Conservation (phyloP, 2,329 filamentous ascomycete genomes). For the Ampelomyces quisqualis region DNA sequence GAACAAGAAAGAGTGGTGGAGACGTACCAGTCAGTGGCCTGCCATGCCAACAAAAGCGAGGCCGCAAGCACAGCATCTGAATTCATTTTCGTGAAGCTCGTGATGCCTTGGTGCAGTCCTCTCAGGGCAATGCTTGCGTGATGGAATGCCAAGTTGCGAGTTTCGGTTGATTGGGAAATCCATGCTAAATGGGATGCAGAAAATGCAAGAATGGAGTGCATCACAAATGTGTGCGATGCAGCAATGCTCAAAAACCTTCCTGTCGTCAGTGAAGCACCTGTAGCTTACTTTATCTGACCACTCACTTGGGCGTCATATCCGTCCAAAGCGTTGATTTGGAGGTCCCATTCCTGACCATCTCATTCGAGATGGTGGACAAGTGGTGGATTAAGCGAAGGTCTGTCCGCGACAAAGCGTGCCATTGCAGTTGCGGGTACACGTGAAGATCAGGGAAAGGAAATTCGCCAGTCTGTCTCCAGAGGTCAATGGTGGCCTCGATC, state of each 20-base stretch:
- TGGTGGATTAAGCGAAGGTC: slow-evolving; percentile 90
- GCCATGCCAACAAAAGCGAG: slow-evolving; percentile 91
- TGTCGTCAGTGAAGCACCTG: slow-evolving; percentile 27
- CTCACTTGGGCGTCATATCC: slow-evolving; percentile 83
- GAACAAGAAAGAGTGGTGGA: not conserved
- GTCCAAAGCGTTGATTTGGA: slow-evolving; percentile 91
- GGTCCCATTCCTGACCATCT: slow-evolving; percentile 74
- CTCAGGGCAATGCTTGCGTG: slow-evolving; percentile 83
- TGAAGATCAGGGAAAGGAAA: slow-evolving; percentile 83
- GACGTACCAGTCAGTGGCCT: slow-evolving; percentile 89
- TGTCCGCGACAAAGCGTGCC: slow-evolving; percentile 70
- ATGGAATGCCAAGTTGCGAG: slow-evolving; percentile 84
- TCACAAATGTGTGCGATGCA: slow-evolving; percentile 80
- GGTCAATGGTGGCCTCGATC: slow-evolving; percentile 75
- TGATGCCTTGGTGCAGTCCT: slow-evolving; percentile 84
- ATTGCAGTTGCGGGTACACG: slow-evolving; percentile 72
- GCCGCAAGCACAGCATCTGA: slow-evolving; percentile 90
- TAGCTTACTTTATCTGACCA: not conserved
- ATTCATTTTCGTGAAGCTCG: slow-evolving; percentile 78
- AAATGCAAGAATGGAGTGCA: slow-evolving; percentile 88
- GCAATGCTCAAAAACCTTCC: slow-evolving; percentile 78
- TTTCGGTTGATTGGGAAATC: slow-evolving; percentile 80
- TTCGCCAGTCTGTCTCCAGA: slow-evolving; percentile 79
- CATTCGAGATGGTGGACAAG: slow-evolving; percentile 79
- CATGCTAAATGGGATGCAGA: slow-evolving; percentile 94